Base-by-base conservation (phyloP, 345 rosid species). In the Citrus mangshanensis region DNA sequence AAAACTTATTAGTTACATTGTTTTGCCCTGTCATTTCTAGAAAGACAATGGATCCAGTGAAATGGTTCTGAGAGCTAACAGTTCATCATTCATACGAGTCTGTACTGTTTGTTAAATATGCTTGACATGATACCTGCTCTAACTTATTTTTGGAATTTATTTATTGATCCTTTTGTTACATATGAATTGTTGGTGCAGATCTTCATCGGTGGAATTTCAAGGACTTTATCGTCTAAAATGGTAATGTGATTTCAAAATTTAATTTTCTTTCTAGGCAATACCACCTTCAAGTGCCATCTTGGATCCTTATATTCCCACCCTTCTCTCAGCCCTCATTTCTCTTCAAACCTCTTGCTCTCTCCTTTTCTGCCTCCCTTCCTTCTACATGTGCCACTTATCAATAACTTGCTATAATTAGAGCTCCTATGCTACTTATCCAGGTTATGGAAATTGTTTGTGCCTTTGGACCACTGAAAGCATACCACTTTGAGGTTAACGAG, bases 391-490 rank as follows among this genome's bases (percentile, higher is more conserved):
- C 21, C 65, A 14, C 65, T 77, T 38, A 8, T 64, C 14, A 24
- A 46, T 73, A n/a, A 55, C 18, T 58, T 60, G 22, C 46, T 63
- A 58, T 73, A 56, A 72, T 49, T 40, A n/a, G 60, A 46, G n/a
- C 75, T 18, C 83, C 69, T 80, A 69, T 88, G 42, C 64, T 72
- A 16, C 66, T 78, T 81, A 78, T 84, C 73, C 88, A 96, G 99
- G 74, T 96, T 56, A 78, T 85, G 93, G 99, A 94, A 86, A 96
- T 96, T 82, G 92, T 89, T 85, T 81, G 88, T 76, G 88, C 89
- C 70, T 96, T 93, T 84, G 99, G 99, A 86, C 93, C 90, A 78
- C 72, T 96, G 84, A 94, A 90, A 84, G 89, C 93, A 64, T 96
- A 79, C 86, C 94, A 87, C 78, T 87, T 89, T 70, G 90, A 84